Conservation (phyloP, 257 asterid species). For the Coffea eugenioides region DNA sequence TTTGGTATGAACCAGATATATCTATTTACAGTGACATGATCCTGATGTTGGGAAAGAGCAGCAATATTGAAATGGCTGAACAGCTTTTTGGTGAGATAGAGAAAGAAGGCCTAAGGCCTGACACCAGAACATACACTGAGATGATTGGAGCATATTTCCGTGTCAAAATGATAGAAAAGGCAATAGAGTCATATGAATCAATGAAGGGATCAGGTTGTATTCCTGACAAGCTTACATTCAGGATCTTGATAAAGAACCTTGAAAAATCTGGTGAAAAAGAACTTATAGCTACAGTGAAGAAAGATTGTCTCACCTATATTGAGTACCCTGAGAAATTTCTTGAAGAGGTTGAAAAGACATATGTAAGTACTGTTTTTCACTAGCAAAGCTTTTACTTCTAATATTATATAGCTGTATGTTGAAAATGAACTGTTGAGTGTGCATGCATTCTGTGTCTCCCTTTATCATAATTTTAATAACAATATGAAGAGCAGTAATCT, state of each 20-base stretch:
- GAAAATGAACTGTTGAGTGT: not conserved
- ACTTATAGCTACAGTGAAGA: constrained; percentile 42
- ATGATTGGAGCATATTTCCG: constrained; percentile 70
- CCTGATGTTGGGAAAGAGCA: constrained; percentile 53
- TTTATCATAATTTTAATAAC: not conserved
- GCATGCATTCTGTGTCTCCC: not conserved
- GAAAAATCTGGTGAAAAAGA: constrained; percentile 55
- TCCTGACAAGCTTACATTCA: constrained; percentile 64
- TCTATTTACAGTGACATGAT: constrained; percentile 58
- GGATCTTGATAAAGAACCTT: constrained; percentile 58
- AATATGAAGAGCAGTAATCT: not conserved
- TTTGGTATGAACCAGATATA: constrained; percentile 58
- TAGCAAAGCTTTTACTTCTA: not conserved
- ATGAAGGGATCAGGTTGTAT: constrained; percentile 66
- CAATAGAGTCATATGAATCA: constrained; percentile 52
- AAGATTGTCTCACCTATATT: constrained; percentile 53
- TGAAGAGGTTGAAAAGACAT: constrained; percentile 43
- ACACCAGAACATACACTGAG: constrained; percentile 64
- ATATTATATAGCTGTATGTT: not conserved
- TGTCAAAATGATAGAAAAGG: constrained; percentile 52
- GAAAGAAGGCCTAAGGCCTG: constrained; percentile 57
- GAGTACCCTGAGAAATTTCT: constrained; percentile 57
- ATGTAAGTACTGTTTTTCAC: constrained; percentile 38
- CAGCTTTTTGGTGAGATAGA: constrained; percentile 39
- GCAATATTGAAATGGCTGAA: constrained; percentile 54